phyloP scores from a whole-genome alignment of 2,329 filamentous ascomycete genomes.

The Colletotrichum sublineola region DNA sequence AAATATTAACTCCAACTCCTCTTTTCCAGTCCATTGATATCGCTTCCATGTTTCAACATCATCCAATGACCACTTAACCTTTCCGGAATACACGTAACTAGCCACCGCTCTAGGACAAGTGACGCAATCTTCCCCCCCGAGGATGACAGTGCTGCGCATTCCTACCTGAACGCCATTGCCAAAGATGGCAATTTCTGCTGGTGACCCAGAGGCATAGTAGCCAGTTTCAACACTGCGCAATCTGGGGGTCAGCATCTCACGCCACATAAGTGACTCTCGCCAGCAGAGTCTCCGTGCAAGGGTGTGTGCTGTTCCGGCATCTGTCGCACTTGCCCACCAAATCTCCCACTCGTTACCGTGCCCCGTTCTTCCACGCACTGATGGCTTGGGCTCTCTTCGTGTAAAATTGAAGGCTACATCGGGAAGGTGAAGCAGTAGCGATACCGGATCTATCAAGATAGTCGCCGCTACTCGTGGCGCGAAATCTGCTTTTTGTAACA shows the following conservation, averaged over 20 bases:
- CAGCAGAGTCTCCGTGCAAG: conserved; percentile 78
- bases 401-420: conserved; percentile 74
- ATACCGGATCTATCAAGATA: conserved; percentile 71
- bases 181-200: conserved; percentile 26
- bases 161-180: conserved; percentile 48
- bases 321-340: conserved; percentile 79
- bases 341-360: conserved; percentile 76
- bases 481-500: conserved; percentile 61
- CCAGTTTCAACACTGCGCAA: conserved; percentile 20
- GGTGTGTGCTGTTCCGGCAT: conserved; percentile 75
- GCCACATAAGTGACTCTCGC: conserved; percentile 79
- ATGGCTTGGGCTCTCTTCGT: conserved; percentile 55
- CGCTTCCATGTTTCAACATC: conserved; percentile 29
- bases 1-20: conserved; percentile 46
- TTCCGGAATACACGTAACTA: conserved; percentile 45
- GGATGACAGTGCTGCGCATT: conserved; percentile 45
- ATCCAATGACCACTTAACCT: conserved; percentile 34
- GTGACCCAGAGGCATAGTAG: conserved; percentile 30
- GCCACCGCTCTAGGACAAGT: conserved; percentile 43
- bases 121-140: conserved; percentile 46
- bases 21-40: conserved; percentile 44
- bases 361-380: conserved; percentile 42
- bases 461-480: conserved; percentile 58
- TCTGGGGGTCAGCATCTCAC: conserved; percentile 66
- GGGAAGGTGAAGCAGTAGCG: conserved; percentile 70